Conservation (phyloP, 2,329 filamentous ascomycete genomes). For the Aspergillus costaricaensis region DNA sequence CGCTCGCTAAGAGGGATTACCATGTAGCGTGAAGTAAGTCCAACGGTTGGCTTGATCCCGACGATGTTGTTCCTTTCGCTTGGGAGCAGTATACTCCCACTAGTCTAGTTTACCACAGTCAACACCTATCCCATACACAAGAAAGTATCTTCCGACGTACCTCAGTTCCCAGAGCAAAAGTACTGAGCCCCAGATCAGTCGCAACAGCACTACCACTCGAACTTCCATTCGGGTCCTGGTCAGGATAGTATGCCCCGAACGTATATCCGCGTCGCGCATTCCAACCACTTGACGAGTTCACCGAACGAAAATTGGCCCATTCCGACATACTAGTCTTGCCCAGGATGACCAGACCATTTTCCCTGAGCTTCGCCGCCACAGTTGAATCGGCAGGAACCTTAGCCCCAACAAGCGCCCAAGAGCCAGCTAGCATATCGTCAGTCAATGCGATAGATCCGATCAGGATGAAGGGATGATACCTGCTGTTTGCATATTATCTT, state of each 20-base stretch:
- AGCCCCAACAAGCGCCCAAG: conserved; percentile 62
- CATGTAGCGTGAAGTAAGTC: conserved; percentile 59
- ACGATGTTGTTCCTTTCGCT: conserved; percentile 60
- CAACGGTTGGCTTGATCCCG: conserved; percentile 68
- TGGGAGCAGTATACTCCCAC: conserved; percentile 65
- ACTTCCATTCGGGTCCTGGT: conserved; percentile 64
- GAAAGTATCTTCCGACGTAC: conserved; percentile 19
- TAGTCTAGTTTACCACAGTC: conserved; percentile 45
- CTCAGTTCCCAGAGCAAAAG: conserved; percentile 63
- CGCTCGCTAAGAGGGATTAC: conserved; percentile 66
- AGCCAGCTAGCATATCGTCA: conserved; percentile 53
- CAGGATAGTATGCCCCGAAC: conserved; percentile 61
- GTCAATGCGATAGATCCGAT: background rate
- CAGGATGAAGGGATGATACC: conserved; percentile 23
- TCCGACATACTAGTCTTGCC: conserved; percentile 67
- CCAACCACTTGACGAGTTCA: conserved; percentile 62
- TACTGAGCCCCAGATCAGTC: conserved; percentile 60
- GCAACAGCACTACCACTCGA: conserved; percentile 65
- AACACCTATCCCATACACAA: too few species aligned
- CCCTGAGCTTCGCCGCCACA: conserved; percentile 60
- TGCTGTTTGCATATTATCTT: conserved; percentile 64
- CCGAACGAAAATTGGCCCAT: conserved; percentile 64
- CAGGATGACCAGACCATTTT: conserved; percentile 64
- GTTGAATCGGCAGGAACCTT: conserved; percentile 60
- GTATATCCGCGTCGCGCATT: conserved; percentile 65